A percentile compares a stretch with the other conserved stretches of the same genome.
Evolutionary conservation across 1,284 basidiomycete species (phyloP).

Genomic region (Moesziomyces globuligerus): DNA sequence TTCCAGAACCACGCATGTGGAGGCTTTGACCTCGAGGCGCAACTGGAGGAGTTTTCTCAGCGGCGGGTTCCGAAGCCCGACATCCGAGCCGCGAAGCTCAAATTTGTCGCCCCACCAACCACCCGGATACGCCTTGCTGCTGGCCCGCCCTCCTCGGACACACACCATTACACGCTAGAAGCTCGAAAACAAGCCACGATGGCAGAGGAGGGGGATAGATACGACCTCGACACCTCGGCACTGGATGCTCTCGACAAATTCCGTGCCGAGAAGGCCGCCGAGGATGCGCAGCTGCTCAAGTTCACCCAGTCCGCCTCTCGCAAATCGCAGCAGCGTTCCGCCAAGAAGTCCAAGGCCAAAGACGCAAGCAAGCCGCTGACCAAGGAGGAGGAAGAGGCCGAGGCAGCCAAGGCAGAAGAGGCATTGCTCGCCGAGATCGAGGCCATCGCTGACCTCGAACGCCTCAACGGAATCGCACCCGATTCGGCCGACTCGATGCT

Average conservation of each 20-base stretch:
- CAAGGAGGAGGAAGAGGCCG: constrained; percentile 13
- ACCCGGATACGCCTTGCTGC: no score
- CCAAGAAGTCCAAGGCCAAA: constrained; percentile 7
- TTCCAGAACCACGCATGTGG: background rate
- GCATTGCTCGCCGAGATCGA: constrained; percentile 55
- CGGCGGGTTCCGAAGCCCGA: background rate
- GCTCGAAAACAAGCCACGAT: background rate
- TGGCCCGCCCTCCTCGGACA: no score
- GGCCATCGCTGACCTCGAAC: constrained; percentile 46
- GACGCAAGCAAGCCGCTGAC: constrained; percentile 26
- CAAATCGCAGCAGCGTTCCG: constrained; percentile 4
- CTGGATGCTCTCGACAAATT: constrained; percentile 62
- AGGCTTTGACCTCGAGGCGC: background rate
- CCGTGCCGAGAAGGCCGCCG: constrained; percentile 55
- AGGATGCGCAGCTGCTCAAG: constrained; percentile 51
- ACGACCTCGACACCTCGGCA: constrained; percentile 60
- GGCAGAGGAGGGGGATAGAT: constrained; percentile 1
- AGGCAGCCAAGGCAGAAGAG: constrained; percentile 44
- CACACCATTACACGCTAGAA: background rate
- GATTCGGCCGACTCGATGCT: constrained; percentile 43
- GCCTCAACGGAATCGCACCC: constrained; percentile 41
- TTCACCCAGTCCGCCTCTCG: constrained; percentile 26
- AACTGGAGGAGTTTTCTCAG: no score
- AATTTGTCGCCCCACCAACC: background rate
- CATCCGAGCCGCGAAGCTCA: background rate